Percentiles rank a stretch among this genome's conserved stretches.
Conservation (phyloP, 148 eudicot species). For the Agrostemma githago region DNA sequence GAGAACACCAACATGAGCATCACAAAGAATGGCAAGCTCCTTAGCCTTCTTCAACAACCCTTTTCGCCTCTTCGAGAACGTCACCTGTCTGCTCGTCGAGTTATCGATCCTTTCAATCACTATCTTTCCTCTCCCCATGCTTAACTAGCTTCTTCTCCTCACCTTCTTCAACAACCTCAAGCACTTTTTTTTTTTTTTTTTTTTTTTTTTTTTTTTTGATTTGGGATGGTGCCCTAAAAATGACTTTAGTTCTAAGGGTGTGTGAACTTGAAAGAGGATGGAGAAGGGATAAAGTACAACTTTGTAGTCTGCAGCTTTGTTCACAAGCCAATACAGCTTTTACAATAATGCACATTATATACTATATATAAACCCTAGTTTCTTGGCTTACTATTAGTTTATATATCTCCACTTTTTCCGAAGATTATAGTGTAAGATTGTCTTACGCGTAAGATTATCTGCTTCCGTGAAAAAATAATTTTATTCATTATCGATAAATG, state of each 20-base stretch:
- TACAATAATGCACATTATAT: background rate
- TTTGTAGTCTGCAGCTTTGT: constrained; percentile 23
- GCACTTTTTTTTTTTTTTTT: background rate
- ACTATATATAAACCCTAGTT: background rate
- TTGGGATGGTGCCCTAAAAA: constrained; percentile 17
- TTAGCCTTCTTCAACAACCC: constrained; percentile 53
- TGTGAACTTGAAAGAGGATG: background rate
- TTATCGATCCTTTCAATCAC: constrained; percentile 52
- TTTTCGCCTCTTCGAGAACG: constrained; percentile 51
- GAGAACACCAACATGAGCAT: constrained; percentile 52
- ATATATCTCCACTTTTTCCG: too few species aligned
- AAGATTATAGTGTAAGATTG: too few species aligned
- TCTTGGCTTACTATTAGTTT: too few species aligned
- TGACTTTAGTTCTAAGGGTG: background rate
- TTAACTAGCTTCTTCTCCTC: background rate
- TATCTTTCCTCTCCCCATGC: constrained; percentile 79
- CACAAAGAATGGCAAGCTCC: constrained; percentile 50
- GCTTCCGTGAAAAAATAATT: too few species aligned
- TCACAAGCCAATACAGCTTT: constrained; percentile 24
- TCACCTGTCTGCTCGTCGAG: constrained; percentile 47
- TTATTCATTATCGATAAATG: too few species aligned
- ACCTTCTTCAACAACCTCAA: background rate
- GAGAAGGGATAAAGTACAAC: background rate
- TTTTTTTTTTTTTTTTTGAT: background rate
- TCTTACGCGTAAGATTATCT: too few species aligned